Base-by-base conservation (phyloP, 2,329 filamentous ascomycete species). In the Trichoderma asperellum region DNA sequence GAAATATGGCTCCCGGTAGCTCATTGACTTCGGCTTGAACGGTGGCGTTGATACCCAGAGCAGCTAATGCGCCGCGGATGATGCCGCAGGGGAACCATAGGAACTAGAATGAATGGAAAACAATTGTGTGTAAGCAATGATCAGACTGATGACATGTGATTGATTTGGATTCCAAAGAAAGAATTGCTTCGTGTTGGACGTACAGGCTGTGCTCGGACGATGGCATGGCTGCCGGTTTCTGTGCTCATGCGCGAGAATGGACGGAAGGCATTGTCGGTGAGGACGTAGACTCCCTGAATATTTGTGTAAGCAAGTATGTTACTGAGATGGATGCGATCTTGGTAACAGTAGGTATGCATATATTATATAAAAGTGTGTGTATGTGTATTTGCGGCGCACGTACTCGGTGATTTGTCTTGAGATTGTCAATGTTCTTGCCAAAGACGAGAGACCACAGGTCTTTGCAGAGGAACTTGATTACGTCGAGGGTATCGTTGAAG, bases 401-500 rank as follows among this genome's bases (percentile, higher is more conserved):
- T 83, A 93, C 91, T 75, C 96, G 86, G 79, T 99, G 96, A 78
- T 99, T 99, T 10, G 96, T 99, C 82, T 99, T 99, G 58, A 99
- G 86, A 79, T 99, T 99, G 81, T 99, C 96, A 77, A 99, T 93
- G 80, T 98, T 96, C 82, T 99, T 99, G 78, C 92, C 88, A 81
- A 97, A 99, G 18, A 97, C 88, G 24, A 98, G 85, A 40, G 89
- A 94, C 96, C 96, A 99, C 56, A 99, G 86, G 79, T 99, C 96
- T 83, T 99, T 99, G 87, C 96, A 99, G 61, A 99, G 85, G 77
- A 99, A 98, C 80, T 99, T 99, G 79, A 99, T 99, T 61, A 94
- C 92, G 77, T 98, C 96, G 53, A 99, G 88, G 4, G 94, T 94
- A 75, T 97, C 94, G 71, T 91, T 92, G 78, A 97, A 96, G 60